Conservation (phyloP, 1,284 basidiomycete species). For the Testicularia cyperi region DNA sequence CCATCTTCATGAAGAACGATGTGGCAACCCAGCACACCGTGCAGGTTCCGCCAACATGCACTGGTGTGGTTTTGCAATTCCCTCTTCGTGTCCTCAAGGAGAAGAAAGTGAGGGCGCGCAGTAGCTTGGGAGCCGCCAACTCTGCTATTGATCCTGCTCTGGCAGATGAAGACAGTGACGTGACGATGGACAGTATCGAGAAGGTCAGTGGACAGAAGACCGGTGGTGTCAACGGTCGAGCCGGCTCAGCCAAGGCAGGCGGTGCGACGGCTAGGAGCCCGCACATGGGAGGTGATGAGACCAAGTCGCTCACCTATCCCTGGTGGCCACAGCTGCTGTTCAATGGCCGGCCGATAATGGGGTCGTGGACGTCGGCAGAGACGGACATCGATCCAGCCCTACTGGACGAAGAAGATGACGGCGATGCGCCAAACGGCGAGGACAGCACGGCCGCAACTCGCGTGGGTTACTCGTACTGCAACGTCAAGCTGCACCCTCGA, state of each 20-base stretch:
- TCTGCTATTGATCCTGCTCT: conserved; percentile 3
- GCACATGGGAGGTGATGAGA: too few relatives aligned
- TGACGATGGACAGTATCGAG: conserved; percentile 9
- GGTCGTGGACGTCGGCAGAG: conserved; percentile 7
- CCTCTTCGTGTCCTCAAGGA: conserved; percentile 15
- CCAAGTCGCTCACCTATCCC: conserved; percentile 13
- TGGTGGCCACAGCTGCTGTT: conserved; percentile 24
- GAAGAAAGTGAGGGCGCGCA: background rate
- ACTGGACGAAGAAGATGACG: background rate
- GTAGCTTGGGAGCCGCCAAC: too few relatives aligned
- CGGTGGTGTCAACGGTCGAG: too few relatives aligned
- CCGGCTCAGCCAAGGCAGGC: too few relatives aligned
- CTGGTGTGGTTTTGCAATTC: conserved; percentile 20
- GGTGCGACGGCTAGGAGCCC: too few relatives aligned
- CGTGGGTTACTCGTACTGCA: conserved; percentile 19
- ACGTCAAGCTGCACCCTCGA: conserved; percentile 17
- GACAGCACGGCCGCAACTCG: background rate
- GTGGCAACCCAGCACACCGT: conserved; percentile 27
- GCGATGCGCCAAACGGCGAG: background rate
- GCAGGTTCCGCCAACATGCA: conserved; percentile 26
- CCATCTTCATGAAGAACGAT: conserved; percentile 20
- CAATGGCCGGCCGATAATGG: conserved; percentile 16
- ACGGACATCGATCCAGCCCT: conserved; percentile 8
- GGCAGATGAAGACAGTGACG: conserved; percentile 5
- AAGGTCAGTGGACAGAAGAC: too few relatives aligned